Evolutionary conservation across 805 yeast species (phyloP), one percentile per base, ranked within the genome.

Genomic region (Candida parachauliodes): DNA sequence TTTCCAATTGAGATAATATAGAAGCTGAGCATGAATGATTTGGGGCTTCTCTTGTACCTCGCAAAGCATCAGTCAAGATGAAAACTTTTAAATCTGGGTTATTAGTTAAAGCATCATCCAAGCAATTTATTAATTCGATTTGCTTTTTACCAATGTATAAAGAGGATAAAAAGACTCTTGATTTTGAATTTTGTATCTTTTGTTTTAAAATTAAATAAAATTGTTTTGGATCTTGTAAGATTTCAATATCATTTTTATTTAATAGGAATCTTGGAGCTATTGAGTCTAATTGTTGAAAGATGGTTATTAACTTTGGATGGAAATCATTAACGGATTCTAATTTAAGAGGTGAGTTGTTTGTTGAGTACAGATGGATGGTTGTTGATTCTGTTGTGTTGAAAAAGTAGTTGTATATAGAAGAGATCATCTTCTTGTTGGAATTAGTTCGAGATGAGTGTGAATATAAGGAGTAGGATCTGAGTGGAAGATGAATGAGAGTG

Each of bases 1-100:
- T 72, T 15, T 79, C 83, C 32, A 93, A 65, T 2, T 76, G 70
- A 1, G 85, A 76, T 33, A 93, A 63, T 22, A 89, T 64, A 25
- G 84, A 72, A 0, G 96, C 96, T 11, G 94, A 79, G 32, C 88
- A 83, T 5, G 50, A 42, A 34, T 70, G 63, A 5, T 74, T 62
- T 0, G 98, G 98, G 1, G 88, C 81, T 52, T 93, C 98, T 47
- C 98, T 74, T 0, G 98, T 91, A 0, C 96, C 96, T 48, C 98
- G 63, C 32, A 93, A 69, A 9, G 89, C 95, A 60, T 93, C 98
- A 5, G 89, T 73, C 36, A 93, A 66, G 18, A 93, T 79, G 41
- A 74, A 76, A 1, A 93, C 84, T 47, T 76, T 72, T 42, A 93
- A 68, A 17, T 77, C 62, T 2, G 80, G 74, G 43, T 85, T 87